These are phyloP conservation scores for Termitomyces sp. DNA, from an alignment of 1,284 basidiomycete species.

Conservation along the genomic window DNA sequence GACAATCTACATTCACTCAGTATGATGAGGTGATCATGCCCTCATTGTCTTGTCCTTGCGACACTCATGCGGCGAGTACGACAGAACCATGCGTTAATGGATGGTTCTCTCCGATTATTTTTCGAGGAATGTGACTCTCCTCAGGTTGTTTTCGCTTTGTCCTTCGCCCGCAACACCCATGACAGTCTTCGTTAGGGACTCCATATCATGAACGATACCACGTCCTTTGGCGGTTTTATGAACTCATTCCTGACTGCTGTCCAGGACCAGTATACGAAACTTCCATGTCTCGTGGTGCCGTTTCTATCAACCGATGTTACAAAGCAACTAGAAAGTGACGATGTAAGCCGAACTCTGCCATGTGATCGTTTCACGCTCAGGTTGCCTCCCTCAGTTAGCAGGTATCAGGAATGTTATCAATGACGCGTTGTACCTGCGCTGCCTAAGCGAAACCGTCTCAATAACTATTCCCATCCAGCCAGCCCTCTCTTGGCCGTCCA, in stretches of 20 bases:
- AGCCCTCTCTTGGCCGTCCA: constrained; percentile 43
- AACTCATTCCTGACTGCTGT: constrained; percentile 51
- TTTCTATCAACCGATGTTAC: constrained; percentile 45
- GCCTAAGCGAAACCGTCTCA: constrained; percentile 48
- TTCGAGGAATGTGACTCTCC: constrained; percentile 71
- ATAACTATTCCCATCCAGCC: constrained; percentile 53
- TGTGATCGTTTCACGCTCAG: constrained; percentile 7
- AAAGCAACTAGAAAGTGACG: constrained; percentile 31
- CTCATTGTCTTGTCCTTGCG: background rate
- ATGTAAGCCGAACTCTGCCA: constrained; percentile 33
- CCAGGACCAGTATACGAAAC: constrained; percentile 60
- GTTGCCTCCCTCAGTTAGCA: constrained; percentile 18
- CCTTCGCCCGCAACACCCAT: constrained; percentile 1
- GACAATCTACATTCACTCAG: constrained; percentile 46
- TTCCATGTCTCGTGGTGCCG: constrained; percentile 51
- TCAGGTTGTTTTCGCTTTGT: constrained; percentile 42
- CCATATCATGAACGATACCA: constrained; percentile 59
- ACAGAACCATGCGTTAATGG: constrained; percentile 59
- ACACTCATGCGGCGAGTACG: background rate
- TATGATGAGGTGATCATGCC: constrained; percentile 46
- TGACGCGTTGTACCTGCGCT: constrained; percentile 55
- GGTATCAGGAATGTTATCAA: constrained; percentile 43
- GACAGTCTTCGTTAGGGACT: constrained; percentile 45
- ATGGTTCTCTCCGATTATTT: constrained; percentile 58
- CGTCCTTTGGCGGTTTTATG: constrained; percentile 61